A percentile compares a stretch with the other conserved stretches of the same genome.
phyloP scores from a whole-genome alignment of 495 filamentous ascomycete species.

The Xylaria acuta region DNA sequence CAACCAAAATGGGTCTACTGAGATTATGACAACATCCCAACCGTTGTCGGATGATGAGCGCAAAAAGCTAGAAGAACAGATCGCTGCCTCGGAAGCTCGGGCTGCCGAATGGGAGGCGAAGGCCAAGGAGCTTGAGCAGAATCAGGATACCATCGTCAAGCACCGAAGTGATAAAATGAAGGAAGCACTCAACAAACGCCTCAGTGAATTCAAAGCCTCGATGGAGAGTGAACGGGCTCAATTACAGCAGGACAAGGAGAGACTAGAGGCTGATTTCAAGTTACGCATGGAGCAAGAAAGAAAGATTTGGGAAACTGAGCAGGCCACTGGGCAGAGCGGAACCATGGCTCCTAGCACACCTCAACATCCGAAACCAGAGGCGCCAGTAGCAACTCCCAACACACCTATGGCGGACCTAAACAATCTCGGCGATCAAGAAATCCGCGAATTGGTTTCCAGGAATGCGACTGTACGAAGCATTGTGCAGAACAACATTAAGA shows the following conservation, averaged over 20 bases:
- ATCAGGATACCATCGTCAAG: constrained; percentile 62
- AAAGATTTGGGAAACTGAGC: constrained; percentile 59
- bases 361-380: constrained; percentile 35
- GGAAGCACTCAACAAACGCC: constrained; percentile 68
- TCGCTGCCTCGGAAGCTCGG: constrained; percentile 52
- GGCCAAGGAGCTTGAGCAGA: constrained; percentile 59
- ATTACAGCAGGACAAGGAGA: constrained; percentile 61
- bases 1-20: constrained; percentile 36
- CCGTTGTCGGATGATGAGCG: constrained; percentile 57
- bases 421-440: constrained; percentile 64
- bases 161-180: constrained; percentile 76
- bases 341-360: constrained; percentile 42
- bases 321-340: constrained; percentile 38
- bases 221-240: constrained; percentile 53
- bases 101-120: constrained; percentile 64
- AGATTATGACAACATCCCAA: constrained; percentile 17
- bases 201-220: constrained; percentile 64
- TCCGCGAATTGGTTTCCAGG: constrained; percentile 65
- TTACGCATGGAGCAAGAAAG: constrained; percentile 70
- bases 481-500: constrained; percentile 69
- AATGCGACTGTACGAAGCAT: constrained; percentile 72
- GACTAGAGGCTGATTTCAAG: constrained; percentile 65
- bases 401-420: constrained; percentile 45
- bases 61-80: constrained; percentile 57
- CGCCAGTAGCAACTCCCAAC: constrained; percentile 38